Conservation (phyloP, 192 early-diverging fungal genomes). For the Lobosporangium transversale region DNA sequence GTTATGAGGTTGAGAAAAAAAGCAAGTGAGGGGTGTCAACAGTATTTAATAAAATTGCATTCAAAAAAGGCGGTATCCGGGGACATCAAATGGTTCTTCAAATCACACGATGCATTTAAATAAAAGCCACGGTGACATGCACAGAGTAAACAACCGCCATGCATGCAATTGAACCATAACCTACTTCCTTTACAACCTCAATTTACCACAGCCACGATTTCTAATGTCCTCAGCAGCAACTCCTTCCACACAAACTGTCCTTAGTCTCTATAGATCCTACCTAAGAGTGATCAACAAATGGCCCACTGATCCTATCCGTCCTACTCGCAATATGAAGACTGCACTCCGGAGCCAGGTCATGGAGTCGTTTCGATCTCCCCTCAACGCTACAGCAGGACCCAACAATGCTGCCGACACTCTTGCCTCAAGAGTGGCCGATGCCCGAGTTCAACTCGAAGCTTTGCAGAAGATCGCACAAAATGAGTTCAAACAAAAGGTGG, state of each 20-base stretch:
- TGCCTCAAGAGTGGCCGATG: conserved; percentile 30
- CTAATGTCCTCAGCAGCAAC: conserved; percentile 5
- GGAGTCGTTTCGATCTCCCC: conserved; percentile 56
- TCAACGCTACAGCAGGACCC: conserved; percentile 12
- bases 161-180: too few species aligned
- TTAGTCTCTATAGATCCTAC: conserved; percentile 66
- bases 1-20: conserved; percentile 54
- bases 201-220: too few species aligned
- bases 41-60: background rate
- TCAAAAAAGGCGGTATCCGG: too few species aligned
- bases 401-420: conserved; percentile 43
- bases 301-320: conserved; percentile 76
- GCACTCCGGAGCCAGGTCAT: conserved; percentile 63
- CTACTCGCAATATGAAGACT: conserved; percentile 73
- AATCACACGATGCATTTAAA: too few species aligned
- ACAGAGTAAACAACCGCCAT: too few species aligned
- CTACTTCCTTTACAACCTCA: too few species aligned
- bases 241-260: conserved; percentile 12
- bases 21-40: background rate
- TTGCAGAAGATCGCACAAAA: conserved; percentile 57
- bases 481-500: conserved; percentile 65
- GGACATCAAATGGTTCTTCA: too few species aligned
- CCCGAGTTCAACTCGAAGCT: conserved; percentile 56
- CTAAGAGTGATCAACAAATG: conserved; percentile 67
- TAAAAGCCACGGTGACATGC: too few species aligned